phyloP scores from a whole-genome alignment of 768 basidiomycete genomes.

The Psilocybe cyanescens region DNA sequence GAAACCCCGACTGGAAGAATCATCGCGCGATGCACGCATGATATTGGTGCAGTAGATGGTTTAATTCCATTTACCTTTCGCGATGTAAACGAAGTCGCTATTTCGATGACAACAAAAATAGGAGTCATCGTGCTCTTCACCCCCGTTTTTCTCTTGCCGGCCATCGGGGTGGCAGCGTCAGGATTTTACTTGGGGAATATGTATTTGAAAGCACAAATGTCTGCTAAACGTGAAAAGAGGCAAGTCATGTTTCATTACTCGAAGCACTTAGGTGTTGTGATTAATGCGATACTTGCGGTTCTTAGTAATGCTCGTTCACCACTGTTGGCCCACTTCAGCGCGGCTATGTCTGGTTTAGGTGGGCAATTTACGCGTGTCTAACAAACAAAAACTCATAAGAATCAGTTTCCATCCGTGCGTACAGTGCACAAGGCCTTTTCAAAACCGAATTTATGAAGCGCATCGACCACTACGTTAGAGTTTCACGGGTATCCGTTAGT shows the following conservation, averaged over 20 bases:
- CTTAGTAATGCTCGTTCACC: constrained; percentile 24
- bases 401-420: constrained; percentile 62
- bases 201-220: constrained; percentile 47
- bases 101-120: constrained; percentile 44
- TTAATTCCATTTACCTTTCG: constrained; percentile 31
- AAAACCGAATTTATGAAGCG: constrained; percentile 45
- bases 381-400: neutral
- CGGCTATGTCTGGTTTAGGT: constrained; percentile 57
- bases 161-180: constrained; percentile 39
- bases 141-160: constrained; percentile 47
- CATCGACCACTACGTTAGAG: constrained; percentile 56
- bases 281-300: neutral
- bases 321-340: constrained; percentile 22
- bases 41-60: constrained; percentile 50
- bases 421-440: constrained; percentile 56
- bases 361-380: constrained; percentile 13
- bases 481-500: constrained; percentile 51
- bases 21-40: constrained; percentile 23
- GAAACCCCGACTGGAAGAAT: constrained; percentile 19
- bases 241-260: neutral
- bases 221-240: constrained; percentile 45
- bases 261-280: neutral
- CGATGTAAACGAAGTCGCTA: constrained; percentile 29
- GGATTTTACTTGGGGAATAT: constrained; percentile 46
- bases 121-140: constrained; percentile 43